These are phyloP conservation scores for Tetrapisispora fleetii DNA, from an alignment of 805 yeast genomes.

Conservation along the genomic window DNA sequence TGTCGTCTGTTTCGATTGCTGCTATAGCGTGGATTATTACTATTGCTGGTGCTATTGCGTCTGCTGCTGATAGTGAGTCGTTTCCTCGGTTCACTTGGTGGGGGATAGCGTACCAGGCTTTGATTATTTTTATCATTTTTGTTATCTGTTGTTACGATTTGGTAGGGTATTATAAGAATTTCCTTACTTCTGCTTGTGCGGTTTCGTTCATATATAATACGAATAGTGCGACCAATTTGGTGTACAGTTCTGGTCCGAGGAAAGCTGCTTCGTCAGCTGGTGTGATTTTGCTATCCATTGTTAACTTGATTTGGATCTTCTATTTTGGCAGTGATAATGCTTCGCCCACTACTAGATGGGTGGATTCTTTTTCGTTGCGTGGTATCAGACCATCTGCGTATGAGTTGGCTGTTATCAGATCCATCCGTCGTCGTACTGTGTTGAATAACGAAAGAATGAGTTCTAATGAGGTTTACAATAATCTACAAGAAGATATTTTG, in stretches of 20 bases:
- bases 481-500: slow-evolving; percentile 4
- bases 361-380: slow-evolving; percentile 69
- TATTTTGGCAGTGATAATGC: slow-evolving; percentile 87
- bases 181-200: slow-evolving; percentile 34
- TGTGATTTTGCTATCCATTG: slow-evolving; percentile 68
- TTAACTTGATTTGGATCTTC: slow-evolving; percentile 76
- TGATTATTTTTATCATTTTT: slow-evolving; percentile 44
- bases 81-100: slow-evolving; percentile 93
- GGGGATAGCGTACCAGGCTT: slow-evolving; percentile 76
- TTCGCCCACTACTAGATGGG: slow-evolving; percentile 74
- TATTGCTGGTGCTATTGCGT: slow-evolving; percentile 72
- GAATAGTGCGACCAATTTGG: slow-evolving; percentile 69
- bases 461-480: background rate
- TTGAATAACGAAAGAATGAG: background rate
- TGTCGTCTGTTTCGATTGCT: slow-evolving; percentile 69
- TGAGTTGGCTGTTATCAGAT: slow-evolving; percentile 19
- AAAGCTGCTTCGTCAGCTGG: slow-evolving; percentile 90
- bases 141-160: slow-evolving; percentile 49
- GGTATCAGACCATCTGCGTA: slow-evolving; percentile 33
- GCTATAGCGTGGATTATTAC: slow-evolving; percentile 79
- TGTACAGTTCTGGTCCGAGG: slow-evolving; percentile 56
- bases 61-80: slow-evolving; percentile 29
- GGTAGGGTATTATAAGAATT: slow-evolving; percentile 57
- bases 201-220: slow-evolving; percentile 78
- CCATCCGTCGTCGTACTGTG: slow-evolving; percentile 15